Evolutionary conservation across 2,329 filamentous ascomycete species (phyloP), one percentile per base, ranked within the genome.

Genomic region (Mariannaea sp.): DNA sequence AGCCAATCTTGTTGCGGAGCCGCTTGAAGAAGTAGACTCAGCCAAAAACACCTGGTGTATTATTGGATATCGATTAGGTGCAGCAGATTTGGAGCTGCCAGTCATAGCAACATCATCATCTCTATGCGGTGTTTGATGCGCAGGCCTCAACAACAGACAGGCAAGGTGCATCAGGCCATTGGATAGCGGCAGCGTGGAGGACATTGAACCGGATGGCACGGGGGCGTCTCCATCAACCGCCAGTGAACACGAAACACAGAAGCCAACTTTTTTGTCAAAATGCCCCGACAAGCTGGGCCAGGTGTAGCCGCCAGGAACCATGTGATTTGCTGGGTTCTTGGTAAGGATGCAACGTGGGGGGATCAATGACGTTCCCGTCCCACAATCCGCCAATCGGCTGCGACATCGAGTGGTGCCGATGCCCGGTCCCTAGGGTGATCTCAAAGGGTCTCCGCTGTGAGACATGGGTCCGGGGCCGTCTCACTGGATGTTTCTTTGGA

Each of bases 251-350:
- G 32, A 45, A 48, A 49, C 53, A 39, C 53, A 56, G 36, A 49
- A n/a, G 56, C 50, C 49, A 64, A 56, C 36, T 44, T 24, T 45
- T 49, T 35, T 62, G 56, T 57, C 47, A 32, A 58, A 61, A 54
- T 56, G 60, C 62, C 59, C 64, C 64, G 56, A 59, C 60, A 27
- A 59, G 52, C 59, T 66, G 62, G 64, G 53, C 64, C 60, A 62
- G 56, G 55, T 57, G 55, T 63, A 65, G 56, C 53, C 58, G 56
- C 54, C 47, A 50, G 39, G 38, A 13, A 44, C 44, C n/a, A 45
- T 62, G 27, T 63, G 61, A 65, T 66, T 64, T 54, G 64, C 50
- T 60, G 24, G 27, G 44, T 33, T 46, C 47, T 40, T 40, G 51
- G 49, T 42, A 39, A 39, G 35, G 57, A 36, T 52, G 40, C 33